Conservation (phyloP, 1,139 yeast genomes). For the Suhomyces bokatorum region DNA sequence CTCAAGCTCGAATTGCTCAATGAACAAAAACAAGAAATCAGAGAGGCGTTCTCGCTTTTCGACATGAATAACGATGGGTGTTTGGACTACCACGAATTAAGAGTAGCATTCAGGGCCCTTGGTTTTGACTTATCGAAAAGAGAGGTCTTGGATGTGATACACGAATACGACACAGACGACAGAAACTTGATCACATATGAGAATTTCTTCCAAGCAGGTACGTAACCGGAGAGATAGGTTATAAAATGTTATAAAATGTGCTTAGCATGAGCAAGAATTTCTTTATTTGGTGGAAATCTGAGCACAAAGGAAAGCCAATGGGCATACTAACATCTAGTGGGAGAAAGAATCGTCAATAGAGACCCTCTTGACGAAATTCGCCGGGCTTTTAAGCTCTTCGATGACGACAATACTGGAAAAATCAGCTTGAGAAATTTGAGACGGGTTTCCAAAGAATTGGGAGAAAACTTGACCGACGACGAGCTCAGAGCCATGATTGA, state of each 20-base stretch:
- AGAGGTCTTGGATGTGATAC: constrained; percentile 78
- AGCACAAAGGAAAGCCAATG: too few species aligned
- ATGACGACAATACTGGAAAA: constrained; percentile 85
- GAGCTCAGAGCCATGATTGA: constrained; percentile 96
- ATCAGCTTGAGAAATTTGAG: constrained; percentile 80
- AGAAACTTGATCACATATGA: constrained; percentile 74
- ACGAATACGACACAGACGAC: constrained; percentile 79
- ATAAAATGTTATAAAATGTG: too few species aligned
- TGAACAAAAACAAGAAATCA: constrained; percentile 88
- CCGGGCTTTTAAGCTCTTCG: constrained; percentile 88
- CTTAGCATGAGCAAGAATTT: too few species aligned
- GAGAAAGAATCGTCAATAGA: constrained; percentile 73
- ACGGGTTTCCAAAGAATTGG: constrained; percentile 88
- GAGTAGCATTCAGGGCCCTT: constrained; percentile 88
- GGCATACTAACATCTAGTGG: constrained; percentile 51
- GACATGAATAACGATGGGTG: constrained; percentile 92
- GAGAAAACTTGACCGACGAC: constrained; percentile 89
- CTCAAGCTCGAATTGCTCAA: constrained; percentile 69
- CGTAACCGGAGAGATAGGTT: constrained; percentile 29
- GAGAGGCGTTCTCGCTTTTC: constrained; percentile 90
- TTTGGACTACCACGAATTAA: constrained; percentile 88
- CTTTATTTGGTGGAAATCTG: too few species aligned
- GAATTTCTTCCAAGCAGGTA: constrained; percentile 73
- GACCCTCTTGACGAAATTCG: constrained; percentile 93
- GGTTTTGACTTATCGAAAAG: constrained; percentile 86